These are phyloP conservation scores for Paramecium caudatum DNA, from an alignment of 73 alveolate genomes.

Conservation along the genomic window DNA sequence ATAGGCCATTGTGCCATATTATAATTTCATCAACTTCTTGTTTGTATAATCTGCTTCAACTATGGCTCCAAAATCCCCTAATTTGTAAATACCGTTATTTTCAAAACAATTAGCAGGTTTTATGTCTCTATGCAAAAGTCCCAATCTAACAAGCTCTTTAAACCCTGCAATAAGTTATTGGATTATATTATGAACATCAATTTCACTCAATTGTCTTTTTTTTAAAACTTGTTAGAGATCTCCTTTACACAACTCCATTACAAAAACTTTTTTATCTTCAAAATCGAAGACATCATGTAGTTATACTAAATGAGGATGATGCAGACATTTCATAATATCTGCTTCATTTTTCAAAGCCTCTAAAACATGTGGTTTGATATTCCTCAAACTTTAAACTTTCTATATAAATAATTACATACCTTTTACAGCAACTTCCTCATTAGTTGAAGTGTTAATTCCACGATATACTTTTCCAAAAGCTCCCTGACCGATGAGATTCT, in stretches of 20 bases:
- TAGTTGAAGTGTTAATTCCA: background rate
- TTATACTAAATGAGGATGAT: slow-evolving; percentile 56
- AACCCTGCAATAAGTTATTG: slow-evolving; percentile 43
- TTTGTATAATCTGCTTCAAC: slow-evolving; percentile 35
- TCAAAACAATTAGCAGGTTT: slow-evolving; percentile 71
- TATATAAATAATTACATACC: background rate
- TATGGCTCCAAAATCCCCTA: slow-evolving; percentile 72
- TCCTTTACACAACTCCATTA: slow-evolving; percentile 56
- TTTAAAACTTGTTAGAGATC: slow-evolving; percentile 37
- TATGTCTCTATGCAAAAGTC: slow-evolving; percentile 73
- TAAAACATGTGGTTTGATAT: background rate
- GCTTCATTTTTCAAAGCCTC: slow-evolving; percentile 39
- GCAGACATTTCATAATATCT: slow-evolving; percentile 47
- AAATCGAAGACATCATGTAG: slow-evolving; percentile 42
- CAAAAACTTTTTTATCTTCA: background rate
- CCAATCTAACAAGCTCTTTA: slow-evolving; percentile 46
- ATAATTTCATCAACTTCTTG: slow-evolving; percentile 7
- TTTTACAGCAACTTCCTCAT: background rate
- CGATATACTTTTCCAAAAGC: background rate
- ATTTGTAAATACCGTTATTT: slow-evolving; percentile 58
- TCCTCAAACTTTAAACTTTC: background rate
- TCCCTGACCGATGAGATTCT: background rate
- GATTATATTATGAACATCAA: slow-evolving; percentile 10
- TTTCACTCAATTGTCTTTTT: slow-evolving; percentile 51
- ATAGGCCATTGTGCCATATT: slow-evolving; percentile 63